Conservation (phyloP, 805 yeast species). For the Starmerella roubikii region DNA sequence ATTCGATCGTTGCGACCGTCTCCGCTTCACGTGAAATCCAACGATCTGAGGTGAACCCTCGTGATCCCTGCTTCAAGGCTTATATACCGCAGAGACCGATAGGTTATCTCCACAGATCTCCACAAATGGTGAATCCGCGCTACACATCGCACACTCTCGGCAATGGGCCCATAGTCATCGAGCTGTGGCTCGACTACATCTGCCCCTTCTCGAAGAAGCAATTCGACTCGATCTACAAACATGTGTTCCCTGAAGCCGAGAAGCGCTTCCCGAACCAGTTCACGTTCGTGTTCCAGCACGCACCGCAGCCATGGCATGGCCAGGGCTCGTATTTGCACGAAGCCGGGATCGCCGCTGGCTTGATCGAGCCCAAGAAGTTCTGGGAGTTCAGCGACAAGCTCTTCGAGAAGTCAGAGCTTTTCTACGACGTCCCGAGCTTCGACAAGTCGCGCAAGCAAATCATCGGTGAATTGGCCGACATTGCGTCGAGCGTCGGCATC, state of each 20-base stretch:
- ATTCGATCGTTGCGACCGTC: no score
- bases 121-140: constrained; percentile 17
- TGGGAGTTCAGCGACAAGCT: constrained; percentile 45
- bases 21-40: no score
- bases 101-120: neutral
- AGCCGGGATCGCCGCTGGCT: constrained; percentile 55
- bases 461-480: constrained; percentile 38
- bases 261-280: constrained; percentile 36
- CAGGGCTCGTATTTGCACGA: constrained; percentile 56
- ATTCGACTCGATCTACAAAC: constrained; percentile 39
- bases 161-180: constrained; percentile 17
- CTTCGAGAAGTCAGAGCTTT: constrained; percentile 41
- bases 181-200: constrained; percentile 26
- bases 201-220: constrained; percentile 64
- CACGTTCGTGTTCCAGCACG: constrained; percentile 53
- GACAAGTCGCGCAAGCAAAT: constrained; percentile 43
- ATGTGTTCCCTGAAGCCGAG: constrained; percentile 40
- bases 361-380: constrained; percentile 37
- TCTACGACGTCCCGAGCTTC: constrained; percentile 48
- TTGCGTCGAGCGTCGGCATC: constrained; percentile 34
- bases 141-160: constrained; percentile 18
- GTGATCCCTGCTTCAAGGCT: neutral
- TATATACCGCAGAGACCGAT: no score
- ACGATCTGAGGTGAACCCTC: neutral
- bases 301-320: constrained; percentile 88